Evolutionary conservation across 306 rosid genomes (phyloP).

Genomic region (Dicorynia guianensis): DNA sequence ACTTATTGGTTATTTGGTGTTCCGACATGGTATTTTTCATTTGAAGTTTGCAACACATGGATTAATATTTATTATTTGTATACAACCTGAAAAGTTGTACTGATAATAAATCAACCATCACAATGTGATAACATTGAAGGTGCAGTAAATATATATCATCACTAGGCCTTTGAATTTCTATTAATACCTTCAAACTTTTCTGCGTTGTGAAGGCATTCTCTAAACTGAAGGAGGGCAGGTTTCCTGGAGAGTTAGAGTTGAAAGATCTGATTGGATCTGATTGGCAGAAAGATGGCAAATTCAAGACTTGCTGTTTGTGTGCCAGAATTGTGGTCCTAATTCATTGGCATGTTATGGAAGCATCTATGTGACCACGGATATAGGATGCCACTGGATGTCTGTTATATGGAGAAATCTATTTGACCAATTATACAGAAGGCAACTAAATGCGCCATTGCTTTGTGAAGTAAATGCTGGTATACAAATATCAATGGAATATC

Average conservation of each 20-base stretch:
- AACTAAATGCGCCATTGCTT: conserved; percentile 33
- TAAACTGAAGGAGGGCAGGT: conserved; percentile 75
- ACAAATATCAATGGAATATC: conserved; percentile 21
- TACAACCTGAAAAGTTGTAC: conserved; percentile 16
- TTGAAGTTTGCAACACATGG: no score
- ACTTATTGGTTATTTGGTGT: conserved; percentile 7
- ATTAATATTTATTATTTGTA: background rate
- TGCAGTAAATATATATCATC: conserved; percentile 9
- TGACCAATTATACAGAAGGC: conserved; percentile 18
- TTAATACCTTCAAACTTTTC: conserved; percentile 32
- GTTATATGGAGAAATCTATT: no score
- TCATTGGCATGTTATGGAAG: conserved; percentile 3
- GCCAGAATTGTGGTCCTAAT: conserved; percentile 43
- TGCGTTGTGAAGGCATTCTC: conserved; percentile 72
- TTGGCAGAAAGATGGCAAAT: conserved; percentile 53
- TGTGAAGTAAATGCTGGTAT: conserved; percentile 35
- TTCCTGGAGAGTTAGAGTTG: conserved; percentile 77
- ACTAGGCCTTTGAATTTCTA: conserved; percentile 31
- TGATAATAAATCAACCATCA: background rate
- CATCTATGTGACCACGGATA: background rate
- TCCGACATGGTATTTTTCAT: conserved; percentile 1
- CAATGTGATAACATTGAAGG: background rate
- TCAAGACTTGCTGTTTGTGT: conserved; percentile 51
- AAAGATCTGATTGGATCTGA: conserved; percentile 58
- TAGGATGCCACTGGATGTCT: no score